These are phyloP conservation scores for Bjerkandera adusta DNA, from an alignment of 1,284 basidiomycete species.

Conservation along the genomic window DNA sequence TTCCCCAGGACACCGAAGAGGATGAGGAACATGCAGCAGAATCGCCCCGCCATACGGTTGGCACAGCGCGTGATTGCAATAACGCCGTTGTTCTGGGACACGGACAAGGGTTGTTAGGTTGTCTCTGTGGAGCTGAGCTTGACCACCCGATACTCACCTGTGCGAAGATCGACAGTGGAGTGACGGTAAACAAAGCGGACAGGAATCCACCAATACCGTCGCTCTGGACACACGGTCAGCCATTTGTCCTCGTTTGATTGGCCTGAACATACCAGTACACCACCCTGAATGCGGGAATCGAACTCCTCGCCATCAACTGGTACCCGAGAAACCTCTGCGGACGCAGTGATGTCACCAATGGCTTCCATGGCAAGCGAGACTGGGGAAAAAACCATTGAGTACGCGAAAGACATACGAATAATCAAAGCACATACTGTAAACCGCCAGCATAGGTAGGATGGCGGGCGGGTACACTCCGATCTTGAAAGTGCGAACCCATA, in stretches of 20 bases:
- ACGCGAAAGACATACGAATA: not conserved
- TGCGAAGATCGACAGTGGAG: slow-evolving; percentile 79
- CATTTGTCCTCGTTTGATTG: not conserved
- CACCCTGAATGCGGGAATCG: slow-evolving; percentile 83
- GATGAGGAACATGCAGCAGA: slow-evolving; percentile 73
- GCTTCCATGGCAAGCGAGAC: slow-evolving; percentile 80
- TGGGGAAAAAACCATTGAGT: slow-evolving; percentile 22
- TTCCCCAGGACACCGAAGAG: slow-evolving; percentile 77
- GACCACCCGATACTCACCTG: slow-evolving; percentile 40
- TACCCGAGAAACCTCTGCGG: slow-evolving; percentile 77
- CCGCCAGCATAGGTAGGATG: slow-evolving; percentile 80
- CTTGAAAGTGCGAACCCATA: slow-evolving; percentile 83
- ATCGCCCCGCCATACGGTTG: slow-evolving; percentile 69
- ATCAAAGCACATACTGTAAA: slow-evolving; percentile 57
- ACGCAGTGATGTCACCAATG: slow-evolving; percentile 85
- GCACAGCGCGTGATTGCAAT: slow-evolving; percentile 80
- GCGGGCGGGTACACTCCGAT: slow-evolving; percentile 78
- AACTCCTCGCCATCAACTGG: slow-evolving; percentile 69
- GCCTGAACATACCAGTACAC: slow-evolving; percentile 57
- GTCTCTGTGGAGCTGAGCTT: not conserved
- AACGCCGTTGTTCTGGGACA: slow-evolving; percentile 69
- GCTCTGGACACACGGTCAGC: slow-evolving; percentile 35
- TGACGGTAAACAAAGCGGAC: slow-evolving; percentile 78
- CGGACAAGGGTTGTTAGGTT: not conserved
- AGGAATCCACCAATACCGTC: slow-evolving; percentile 76